phyloP scores from a whole-genome alignment of 2,329 filamentous ascomycete species.

The Arachnomyces sp. region DNA sequence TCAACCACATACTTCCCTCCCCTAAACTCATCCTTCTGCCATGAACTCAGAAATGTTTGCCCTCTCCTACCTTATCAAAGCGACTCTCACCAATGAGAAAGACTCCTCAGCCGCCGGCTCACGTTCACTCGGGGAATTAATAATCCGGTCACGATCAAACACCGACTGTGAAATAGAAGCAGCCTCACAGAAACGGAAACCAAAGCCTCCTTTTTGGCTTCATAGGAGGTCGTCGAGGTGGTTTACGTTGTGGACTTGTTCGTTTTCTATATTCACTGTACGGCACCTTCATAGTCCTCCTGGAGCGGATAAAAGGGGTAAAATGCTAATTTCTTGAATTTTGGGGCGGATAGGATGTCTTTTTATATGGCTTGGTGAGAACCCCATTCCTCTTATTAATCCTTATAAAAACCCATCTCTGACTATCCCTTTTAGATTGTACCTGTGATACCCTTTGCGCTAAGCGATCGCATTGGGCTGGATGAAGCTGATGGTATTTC shows the following conservation, averaged over 20 bases:
- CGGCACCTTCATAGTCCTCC: no score
- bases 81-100: no score
- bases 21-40: no score
- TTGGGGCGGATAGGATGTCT: slow-evolving; percentile 5
- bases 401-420: background rate
- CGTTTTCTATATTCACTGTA: slow-evolving; percentile 6
- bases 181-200: slow-evolving; percentile 23
- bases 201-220: slow-evolving; percentile 15
- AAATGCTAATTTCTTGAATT: background rate
- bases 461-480: slow-evolving; percentile 3
- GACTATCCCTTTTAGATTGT: slow-evolving; percentile 2
- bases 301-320: no score
- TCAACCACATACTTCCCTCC: no score
- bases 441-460: slow-evolving; percentile 5
- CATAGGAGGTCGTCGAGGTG: slow-evolving; percentile 1
- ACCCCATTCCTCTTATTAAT: no score
- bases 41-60: no score
- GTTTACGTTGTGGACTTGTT: slow-evolving; percentile 6
- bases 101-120: no score
- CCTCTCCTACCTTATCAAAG: no score
- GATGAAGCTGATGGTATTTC: background rate
- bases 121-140: no score
- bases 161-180: no score
- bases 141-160: no score
- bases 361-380: slow-evolving; percentile 6